These are phyloP conservation scores for Trypanosoma congolense DNA, from an alignment of 208 protist genomes.

Conservation along the genomic window DNA sequence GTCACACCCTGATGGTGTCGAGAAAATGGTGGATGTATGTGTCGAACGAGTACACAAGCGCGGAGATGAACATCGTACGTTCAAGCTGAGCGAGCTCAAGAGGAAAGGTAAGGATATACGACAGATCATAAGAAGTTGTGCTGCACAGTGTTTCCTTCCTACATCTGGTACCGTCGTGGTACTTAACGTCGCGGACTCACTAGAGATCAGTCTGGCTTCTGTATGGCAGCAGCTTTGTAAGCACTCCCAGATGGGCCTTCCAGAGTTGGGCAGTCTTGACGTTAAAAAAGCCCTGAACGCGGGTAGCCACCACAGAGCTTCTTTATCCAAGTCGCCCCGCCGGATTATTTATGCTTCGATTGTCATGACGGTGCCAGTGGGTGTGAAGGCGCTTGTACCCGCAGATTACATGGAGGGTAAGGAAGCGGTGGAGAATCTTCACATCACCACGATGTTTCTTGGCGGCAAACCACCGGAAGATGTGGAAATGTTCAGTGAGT, in stretches of 20 bases:
- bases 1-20: constrained; percentile 35
- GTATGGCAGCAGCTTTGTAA: constrained; percentile 46
- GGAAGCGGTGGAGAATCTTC: constrained; percentile 12
- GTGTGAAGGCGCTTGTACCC: constrained; percentile 17
- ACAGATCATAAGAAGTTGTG: constrained; percentile 40
- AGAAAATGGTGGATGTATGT: constrained; percentile 46
- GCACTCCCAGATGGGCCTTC: constrained; percentile 34
- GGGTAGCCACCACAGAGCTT: constrained; percentile 39
- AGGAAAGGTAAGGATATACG: constrained; percentile 22
- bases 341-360: constrained; percentile 36
- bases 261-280: constrained; percentile 28
- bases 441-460: constrained; percentile 14
- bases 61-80: constrained; percentile 53
- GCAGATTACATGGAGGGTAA: constrained; percentile 11
- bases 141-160: constrained; percentile 31
- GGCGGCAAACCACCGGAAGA: constrained; percentile 31
- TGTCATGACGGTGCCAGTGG: constrained; percentile 14
- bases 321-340: constrained; percentile 31
- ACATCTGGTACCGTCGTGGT: constrained; percentile 29
- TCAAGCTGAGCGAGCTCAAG: constrained; percentile 8
- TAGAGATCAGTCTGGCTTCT: constrained; percentile 13
- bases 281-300: constrained; percentile 27
- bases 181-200: constrained; percentile 39
- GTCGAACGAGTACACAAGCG: constrained; percentile 52
- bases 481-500: constrained; percentile 44